Evolutionary conservation across 257 asterid species (phyloP).

Genomic region (Buddleja alternifolia): DNA sequence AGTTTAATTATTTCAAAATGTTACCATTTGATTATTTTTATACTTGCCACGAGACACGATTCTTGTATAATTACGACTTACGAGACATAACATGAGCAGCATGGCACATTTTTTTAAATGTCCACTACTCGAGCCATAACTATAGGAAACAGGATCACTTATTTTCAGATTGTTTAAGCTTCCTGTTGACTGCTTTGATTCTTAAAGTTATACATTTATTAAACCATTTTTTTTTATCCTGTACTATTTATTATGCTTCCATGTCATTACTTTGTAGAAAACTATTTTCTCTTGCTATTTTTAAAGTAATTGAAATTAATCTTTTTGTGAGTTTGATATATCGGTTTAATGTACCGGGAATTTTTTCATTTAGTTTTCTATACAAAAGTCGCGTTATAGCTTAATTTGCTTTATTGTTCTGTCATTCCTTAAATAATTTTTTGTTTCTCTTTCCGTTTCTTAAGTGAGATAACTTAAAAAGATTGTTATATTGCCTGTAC

Average conservation of each 20-base stretch:
- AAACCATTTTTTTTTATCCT: background rate
- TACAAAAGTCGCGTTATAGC: too few species aligned
- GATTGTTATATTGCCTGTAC: background rate
- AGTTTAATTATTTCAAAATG: background rate
- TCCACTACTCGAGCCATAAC: constrained; percentile 28
- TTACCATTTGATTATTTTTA: constrained; percentile 4
- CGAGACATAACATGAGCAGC: constrained; percentile 7
- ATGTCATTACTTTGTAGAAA: background rate
- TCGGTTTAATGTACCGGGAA: too few species aligned
- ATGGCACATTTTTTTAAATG: constrained; percentile 17
- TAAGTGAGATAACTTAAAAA: too few species aligned
- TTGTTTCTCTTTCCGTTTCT: background rate
- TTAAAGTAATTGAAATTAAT: background rate
- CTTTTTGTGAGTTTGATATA: background rate
- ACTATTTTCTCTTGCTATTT: background rate
- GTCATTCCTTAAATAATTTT: background rate
- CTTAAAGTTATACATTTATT: background rate
- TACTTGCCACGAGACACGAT: constrained; percentile 22
- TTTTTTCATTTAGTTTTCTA: too few species aligned
- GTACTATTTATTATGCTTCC: background rate
- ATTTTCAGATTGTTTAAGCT: constrained; percentile 17
- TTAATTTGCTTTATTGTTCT: background rate
- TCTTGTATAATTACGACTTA: constrained; percentile 28
- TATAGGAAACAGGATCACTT: constrained; percentile 31
- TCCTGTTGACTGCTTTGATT: constrained; percentile 16